A percentile compares a stretch with the other conserved stretches of the same genome.
Evolutionary conservation across 768 basidiomycete genomes (phyloP).

Genomic region (Suillus hirtellus): DNA sequence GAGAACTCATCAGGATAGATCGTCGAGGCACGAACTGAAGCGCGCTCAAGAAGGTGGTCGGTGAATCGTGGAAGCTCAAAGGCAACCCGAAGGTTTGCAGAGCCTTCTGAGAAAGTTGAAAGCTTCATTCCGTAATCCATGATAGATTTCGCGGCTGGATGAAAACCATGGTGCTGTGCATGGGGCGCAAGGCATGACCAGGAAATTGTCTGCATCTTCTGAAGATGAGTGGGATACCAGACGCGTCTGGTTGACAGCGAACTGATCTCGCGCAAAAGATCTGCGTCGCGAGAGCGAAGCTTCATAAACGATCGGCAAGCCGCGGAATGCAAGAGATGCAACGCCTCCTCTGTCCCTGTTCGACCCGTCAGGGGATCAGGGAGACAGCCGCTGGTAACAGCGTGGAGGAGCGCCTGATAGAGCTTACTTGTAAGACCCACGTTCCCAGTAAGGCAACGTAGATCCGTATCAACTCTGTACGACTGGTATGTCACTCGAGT

Average conservation of each 20-base stretch:
- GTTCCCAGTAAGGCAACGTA: constrained; percentile 28
- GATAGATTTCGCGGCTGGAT: constrained; percentile 27
- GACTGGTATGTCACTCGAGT: constrained; percentile 24
- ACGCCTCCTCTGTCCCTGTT: constrained; percentile 46
- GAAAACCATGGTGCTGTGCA: constrained; percentile 35
- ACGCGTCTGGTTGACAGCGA: constrained; percentile 35
- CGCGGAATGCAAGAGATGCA: constrained; percentile 39
- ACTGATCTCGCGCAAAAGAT: constrained; percentile 36
- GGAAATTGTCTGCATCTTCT: constrained; percentile 29
- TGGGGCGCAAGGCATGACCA: constrained; percentile 27
- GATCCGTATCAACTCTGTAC: constrained; percentile 31
- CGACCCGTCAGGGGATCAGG: constrained; percentile 45
- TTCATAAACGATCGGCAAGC: constrained; percentile 41
- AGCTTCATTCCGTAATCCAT: constrained; percentile 24
- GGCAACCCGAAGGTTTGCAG: neutral
- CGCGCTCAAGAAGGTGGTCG: constrained; percentile 20
- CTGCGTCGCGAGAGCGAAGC: constrained; percentile 28
- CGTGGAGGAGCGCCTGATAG: constrained; percentile 45
- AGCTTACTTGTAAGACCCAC: constrained; percentile 30
- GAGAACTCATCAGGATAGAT: constrained; percentile 14
- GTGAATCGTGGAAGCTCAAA: constrained; percentile 15
- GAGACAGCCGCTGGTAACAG: constrained; percentile 40
- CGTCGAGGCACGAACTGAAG: constrained; percentile 16
- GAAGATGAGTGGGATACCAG: constrained; percentile 40
- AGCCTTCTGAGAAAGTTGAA: constrained; percentile 16